Evolutionary conservation across 1,284 basidiomycete genomes (phyloP).

Genomic region (Stereum hirsutum): DNA sequence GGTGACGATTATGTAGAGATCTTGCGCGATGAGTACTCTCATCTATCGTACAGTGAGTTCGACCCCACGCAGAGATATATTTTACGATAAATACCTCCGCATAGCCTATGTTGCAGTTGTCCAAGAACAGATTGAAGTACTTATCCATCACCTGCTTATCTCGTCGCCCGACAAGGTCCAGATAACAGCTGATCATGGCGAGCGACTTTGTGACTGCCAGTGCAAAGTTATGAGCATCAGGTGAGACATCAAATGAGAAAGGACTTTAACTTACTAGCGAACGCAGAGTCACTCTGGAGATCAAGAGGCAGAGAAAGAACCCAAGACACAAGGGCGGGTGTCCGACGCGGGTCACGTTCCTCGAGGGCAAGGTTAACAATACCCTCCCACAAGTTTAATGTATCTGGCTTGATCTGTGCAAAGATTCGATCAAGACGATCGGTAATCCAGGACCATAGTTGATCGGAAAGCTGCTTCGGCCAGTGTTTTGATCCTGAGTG

Average conservation of each 20-base stretch:
- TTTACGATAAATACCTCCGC: slow-evolving; percentile 52
- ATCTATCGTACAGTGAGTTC: slow-evolving; percentile 35
- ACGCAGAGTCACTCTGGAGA: slow-evolving; percentile 73
- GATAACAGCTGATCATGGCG: slow-evolving; percentile 46
- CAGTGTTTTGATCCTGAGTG: slow-evolving; percentile 83
- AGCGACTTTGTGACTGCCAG: slow-evolving; percentile 65
- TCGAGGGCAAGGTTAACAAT: slow-evolving; percentile 54
- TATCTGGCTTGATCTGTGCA: slow-evolving; percentile 78
- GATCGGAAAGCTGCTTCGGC: slow-evolving; percentile 49
- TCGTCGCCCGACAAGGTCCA: slow-evolving; percentile 48
- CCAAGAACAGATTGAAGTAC: slow-evolving; percentile 66
- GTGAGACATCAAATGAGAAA: slow-evolving; percentile 5
- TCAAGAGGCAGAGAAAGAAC: slow-evolving; percentile 71
- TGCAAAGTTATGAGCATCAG: slow-evolving; percentile 5
- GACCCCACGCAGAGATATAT: slow-evolving; percentile 2
- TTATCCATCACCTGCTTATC: slow-evolving; percentile 61
- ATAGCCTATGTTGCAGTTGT: slow-evolving; percentile 73
- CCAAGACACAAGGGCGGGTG: slow-evolving; percentile 73
- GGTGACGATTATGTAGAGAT: slow-evolving; percentile 53
- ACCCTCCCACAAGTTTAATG: slow-evolving; percentile 65
- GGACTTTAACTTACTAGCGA: slow-evolving; percentile 44
- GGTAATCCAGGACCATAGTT: slow-evolving; percentile 78
- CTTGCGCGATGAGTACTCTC: slow-evolving; percentile 61
- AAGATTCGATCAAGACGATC: slow-evolving; percentile 67
- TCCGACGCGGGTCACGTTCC: slow-evolving; percentile 82